A percentile compares a stretch with the other conserved stretches of the same genome.
phyloP scores from a whole-genome alignment of 768 basidiomycete genomes.

The Neoboletus magnificus region DNA sequence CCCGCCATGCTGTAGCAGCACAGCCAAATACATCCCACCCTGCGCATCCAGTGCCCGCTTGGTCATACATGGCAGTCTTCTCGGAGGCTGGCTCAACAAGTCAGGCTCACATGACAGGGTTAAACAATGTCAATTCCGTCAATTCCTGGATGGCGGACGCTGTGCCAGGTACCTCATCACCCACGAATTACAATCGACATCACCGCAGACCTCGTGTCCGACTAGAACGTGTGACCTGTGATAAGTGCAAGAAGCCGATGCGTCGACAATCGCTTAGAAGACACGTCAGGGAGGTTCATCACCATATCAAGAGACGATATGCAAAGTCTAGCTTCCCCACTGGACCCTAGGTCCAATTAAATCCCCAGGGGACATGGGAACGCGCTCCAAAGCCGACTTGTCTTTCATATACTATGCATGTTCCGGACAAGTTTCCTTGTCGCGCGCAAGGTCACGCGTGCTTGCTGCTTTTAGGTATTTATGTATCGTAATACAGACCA shows the following conservation, averaged over 20 bases:
- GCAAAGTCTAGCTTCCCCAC: background rate
- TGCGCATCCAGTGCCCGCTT: background rate
- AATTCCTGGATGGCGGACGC: background rate
- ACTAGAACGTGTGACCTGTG: background rate
- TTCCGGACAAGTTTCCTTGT: background rate
- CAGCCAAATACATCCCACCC: constrained; percentile 1
- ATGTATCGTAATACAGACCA: background rate
- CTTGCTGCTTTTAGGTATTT: background rate
- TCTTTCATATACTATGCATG: background rate
- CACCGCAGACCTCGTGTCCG: background rate
- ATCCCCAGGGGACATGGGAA: constrained; percentile 3
- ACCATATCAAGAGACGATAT: constrained; percentile 14
- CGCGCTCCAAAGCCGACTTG: background rate
- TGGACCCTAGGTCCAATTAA: background rate
- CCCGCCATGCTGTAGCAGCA: constrained; percentile 22
- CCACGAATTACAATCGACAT: background rate
- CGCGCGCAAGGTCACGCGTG: too few relatives aligned
- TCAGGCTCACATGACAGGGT: background rate
- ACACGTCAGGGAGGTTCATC: constrained; percentile 21
- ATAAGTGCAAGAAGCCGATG: constrained; percentile 14
- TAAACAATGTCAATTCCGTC: background rate
- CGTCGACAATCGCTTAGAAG: constrained; percentile 15
- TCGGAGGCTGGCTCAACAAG: background rate
- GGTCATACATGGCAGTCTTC: background rate
- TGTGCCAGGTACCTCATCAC: constrained; percentile 1